A percentile compares a stretch with the other conserved stretches of the same genome.
Evolutionary conservation across 176 grass and related monocot species (phyloP).

Genomic region (Luzula sylvatica): DNA sequence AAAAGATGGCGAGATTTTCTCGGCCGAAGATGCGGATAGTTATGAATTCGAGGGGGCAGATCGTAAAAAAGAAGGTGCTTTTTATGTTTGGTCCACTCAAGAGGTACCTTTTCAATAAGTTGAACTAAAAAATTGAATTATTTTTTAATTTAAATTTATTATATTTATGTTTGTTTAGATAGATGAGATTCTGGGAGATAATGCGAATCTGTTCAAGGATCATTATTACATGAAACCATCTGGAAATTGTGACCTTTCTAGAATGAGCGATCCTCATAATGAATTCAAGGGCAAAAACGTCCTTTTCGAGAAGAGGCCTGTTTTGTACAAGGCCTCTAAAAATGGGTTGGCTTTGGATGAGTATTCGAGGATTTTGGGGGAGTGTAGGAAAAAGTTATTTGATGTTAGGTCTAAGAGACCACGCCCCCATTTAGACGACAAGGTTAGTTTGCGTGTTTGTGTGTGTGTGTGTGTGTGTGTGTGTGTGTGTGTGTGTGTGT

Average conservation of each 20-base stretch:
- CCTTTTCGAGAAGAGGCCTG: conserved; percentile 64
- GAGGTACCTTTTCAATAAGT: too few relatives aligned
- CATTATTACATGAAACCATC: conserved; percentile 95
- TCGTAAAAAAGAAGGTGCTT: conserved; percentile 81
- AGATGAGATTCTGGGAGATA: conserved; percentile 66
- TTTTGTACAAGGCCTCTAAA: conserved; percentile 51
- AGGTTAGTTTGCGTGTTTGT: conserved; percentile 59
- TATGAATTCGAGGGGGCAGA: conserved; percentile 54
- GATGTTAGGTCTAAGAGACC: conserved; percentile 50
- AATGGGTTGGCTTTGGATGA: conserved; percentile 61
- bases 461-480: conserved; percentile 7
- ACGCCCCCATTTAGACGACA: conserved; percentile 88
- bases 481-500: background rate
- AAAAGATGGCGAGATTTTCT: conserved; percentile 81
- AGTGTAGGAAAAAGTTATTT: conserved; percentile 54
- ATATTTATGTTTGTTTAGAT: conserved; percentile 49
- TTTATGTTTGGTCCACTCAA: conserved; percentile 48
- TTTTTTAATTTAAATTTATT: too few relatives aligned
- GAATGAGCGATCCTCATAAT: conserved; percentile 77
- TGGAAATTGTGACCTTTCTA: conserved; percentile 87
- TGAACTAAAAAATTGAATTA: too few relatives aligned
- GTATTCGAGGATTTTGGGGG: conserved; percentile 58
- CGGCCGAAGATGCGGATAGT: conserved; percentile 98
- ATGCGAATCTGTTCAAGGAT: conserved; percentile 70
- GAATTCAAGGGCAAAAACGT: conserved; percentile 87